Percentiles rank a stretch among this genome's conserved stretches.
phyloP scores from a whole-genome alignment of 441 rosid species.

The Gossypium gossypioides region DNA sequence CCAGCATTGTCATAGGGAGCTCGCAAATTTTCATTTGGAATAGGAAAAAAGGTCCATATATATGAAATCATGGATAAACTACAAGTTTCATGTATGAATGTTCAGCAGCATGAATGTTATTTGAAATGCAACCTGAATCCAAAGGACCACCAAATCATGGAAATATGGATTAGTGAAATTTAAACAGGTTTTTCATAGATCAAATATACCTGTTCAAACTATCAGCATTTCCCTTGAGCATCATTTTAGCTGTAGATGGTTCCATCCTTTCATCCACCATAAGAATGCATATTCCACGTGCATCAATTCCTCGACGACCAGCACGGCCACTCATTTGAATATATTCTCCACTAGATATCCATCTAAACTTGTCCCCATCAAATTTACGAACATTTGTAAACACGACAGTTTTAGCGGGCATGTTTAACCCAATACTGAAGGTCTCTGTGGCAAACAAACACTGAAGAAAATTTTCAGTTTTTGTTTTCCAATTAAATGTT shows the following conservation, averaged over 20 bases:
- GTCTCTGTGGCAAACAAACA: constrained; percentile 99
- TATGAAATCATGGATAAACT: background rate
- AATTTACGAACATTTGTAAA: constrained; percentile 96
- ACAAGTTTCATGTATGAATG: background rate
- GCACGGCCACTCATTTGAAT: constrained; percentile 99
- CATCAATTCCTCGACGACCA: constrained; percentile 98
- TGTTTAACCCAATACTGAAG: constrained; percentile 94
- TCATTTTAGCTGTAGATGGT: constrained; percentile 84
- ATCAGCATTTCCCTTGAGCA: constrained; percentile 96
- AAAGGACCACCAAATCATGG: background rate
- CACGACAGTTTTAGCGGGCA: constrained; percentile 99
- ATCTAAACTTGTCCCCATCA: constrained; percentile 95
- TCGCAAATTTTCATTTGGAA: background rate
- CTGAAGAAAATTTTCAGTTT: constrained; percentile 35
- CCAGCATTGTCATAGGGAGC: background rate
- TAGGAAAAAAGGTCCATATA: background rate
- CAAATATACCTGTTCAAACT: constrained; percentile 74
- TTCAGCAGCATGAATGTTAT: background rate
- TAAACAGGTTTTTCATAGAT: background rate
- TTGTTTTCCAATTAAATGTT: constrained; percentile 6
- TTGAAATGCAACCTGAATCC: background rate
- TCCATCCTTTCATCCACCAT: constrained; percentile 97
- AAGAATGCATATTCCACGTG: constrained; percentile 85
- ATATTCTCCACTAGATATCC: constrained; percentile 97
- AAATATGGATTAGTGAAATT: background rate